Base-by-base conservation (phyloP, 176 grass and related monocot species). In the Aegilops sharonensis region DNA sequence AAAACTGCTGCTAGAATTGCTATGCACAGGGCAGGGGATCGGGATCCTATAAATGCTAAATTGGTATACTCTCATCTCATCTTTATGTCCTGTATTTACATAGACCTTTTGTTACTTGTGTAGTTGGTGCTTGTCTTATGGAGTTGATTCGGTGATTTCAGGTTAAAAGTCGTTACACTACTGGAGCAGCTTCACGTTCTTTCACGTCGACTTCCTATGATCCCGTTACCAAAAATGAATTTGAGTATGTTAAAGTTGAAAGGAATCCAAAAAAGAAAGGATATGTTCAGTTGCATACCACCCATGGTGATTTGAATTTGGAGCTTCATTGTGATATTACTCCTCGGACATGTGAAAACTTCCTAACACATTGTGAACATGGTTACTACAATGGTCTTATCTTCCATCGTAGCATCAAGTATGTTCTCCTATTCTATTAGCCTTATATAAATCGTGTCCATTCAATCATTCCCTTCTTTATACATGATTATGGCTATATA, bases 211-310 rank as follows among this genome's bases (percentile, higher is more conserved):
- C 96, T 81, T 89, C 93, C 52, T 98, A 95, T 87, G 94, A 95
- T 83, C 96, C 96, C 48, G 93, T 95, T 39, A 98, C 96, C 9
- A 88, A 87, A 91, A 98, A 98, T 62, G 92, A 98, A 67, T 92
- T 80, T 84, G 96, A 95, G 80, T 95, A 95, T 81, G 85, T 98
- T 77, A 98, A 94, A 82, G 88, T 94, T 75, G 96, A 98, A 91
- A 98, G 86, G 80, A 95, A 94, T 84, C 96, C 93, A 31, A 95
- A 98, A 89, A 98, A 95, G 86, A 98, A 98, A 91, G 96, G 96
- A 84, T 98, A 98, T 64, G 74, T 94, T 87, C 96, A 98, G 48
- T 78, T 98, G 79, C 93, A 98, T 87, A 98, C 96, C 42, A 95
- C 93, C 30, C 96, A 98, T 79, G 93, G 93, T 72, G 96, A 98